A percentile compares a stretch with the other conserved stretches of the same genome.
Evolutionary conservation across 768 basidiomycete species (phyloP).

Genomic region (Lentinula sp.): DNA sequence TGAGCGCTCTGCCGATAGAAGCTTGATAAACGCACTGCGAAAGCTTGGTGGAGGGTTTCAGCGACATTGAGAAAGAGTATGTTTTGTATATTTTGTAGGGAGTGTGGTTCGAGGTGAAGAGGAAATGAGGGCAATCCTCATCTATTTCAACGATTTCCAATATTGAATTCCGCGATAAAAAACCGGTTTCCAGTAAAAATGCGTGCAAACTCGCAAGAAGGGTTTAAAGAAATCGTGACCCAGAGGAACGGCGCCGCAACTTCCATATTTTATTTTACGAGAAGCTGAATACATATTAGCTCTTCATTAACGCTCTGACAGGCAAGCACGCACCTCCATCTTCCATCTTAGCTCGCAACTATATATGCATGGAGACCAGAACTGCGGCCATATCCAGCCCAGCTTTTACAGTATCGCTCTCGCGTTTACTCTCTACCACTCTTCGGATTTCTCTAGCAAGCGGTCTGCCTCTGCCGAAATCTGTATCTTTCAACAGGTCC

Average conservation of each 20-base stretch:
- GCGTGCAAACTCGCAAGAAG: not conserved
- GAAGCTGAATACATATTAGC: not conserved
- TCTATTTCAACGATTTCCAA: not conserved
- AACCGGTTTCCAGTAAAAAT: not conserved
- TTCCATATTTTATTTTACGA: slow-evolving; percentile 2
- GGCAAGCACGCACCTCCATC: not conserved
- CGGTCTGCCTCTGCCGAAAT: too few species aligned
- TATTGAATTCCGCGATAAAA: not conserved
- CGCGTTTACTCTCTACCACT: not conserved
- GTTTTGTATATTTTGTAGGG: not conserved
- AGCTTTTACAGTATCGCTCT: not conserved
- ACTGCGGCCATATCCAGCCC: not conserved
- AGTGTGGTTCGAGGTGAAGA: not conserved
- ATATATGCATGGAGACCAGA: not conserved
- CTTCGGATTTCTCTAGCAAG: too few species aligned
- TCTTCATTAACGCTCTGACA: not conserved
- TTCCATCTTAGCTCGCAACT: not conserved
- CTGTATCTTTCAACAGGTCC: not conserved
- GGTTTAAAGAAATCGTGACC: slow-evolving; percentile 1
- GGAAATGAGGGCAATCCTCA: not conserved
- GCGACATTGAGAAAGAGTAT: not conserved
- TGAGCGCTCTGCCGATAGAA: too few species aligned
- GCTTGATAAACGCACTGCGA: not conserved
- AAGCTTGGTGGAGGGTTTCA: not conserved
- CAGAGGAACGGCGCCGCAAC: not conserved